Evolutionary conservation across 2,329 filamentous ascomycete species (phyloP).

Genomic region (Clarireedia sp.): DNA sequence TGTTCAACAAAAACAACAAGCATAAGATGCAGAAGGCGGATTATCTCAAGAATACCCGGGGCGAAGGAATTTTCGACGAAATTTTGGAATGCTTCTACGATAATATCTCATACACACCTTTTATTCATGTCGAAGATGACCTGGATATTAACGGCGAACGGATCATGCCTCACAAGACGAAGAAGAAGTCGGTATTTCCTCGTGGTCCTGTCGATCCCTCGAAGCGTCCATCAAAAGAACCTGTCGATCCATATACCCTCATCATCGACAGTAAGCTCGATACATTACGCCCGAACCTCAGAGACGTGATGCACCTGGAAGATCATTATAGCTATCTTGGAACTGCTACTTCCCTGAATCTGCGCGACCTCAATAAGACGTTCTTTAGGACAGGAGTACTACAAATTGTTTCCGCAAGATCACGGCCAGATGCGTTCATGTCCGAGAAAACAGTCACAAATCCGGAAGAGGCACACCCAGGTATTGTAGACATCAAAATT

Average conservation of each 20-base stretch:
- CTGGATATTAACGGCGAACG: slow-evolving; percentile 71
- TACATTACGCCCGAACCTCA: slow-evolving; percentile 71
- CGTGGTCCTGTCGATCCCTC: slow-evolving; percentile 55
- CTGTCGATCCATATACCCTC: slow-evolving; percentile 88
- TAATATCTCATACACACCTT: slow-evolving; percentile 96
- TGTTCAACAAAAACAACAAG: slow-evolving; percentile 99
- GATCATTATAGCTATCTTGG: slow-evolving; percentile 87
- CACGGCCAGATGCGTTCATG: slow-evolving; percentile 91
- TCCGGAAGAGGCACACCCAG: slow-evolving; percentile 77
- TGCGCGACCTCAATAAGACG: slow-evolving; percentile 73
- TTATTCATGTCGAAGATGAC: slow-evolving; percentile 95
- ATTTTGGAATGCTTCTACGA: slow-evolving; percentile 96
- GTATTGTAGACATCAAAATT: slow-evolving; percentile 93
- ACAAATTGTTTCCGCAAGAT: slow-evolving; percentile 91
- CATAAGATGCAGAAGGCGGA: slow-evolving; percentile 96
- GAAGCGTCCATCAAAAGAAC: slow-evolving; percentile 64
- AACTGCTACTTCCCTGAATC: slow-evolving; percentile 65
- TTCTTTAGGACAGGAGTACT: slow-evolving; percentile 88
- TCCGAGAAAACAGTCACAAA: slow-evolving; percentile 77
- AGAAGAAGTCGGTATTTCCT: slow-evolving; percentile 59
- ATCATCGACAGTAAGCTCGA: slow-evolving; percentile 88
- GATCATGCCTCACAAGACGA: slow-evolving; percentile 61
- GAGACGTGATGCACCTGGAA: slow-evolving; percentile 86
- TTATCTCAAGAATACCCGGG: slow-evolving; percentile 89
- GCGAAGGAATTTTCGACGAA: slow-evolving; percentile 87